Conservation (phyloP, 2,329 filamentous ascomycete genomes). For the Stagonosporopsis tanaceti region DNA sequence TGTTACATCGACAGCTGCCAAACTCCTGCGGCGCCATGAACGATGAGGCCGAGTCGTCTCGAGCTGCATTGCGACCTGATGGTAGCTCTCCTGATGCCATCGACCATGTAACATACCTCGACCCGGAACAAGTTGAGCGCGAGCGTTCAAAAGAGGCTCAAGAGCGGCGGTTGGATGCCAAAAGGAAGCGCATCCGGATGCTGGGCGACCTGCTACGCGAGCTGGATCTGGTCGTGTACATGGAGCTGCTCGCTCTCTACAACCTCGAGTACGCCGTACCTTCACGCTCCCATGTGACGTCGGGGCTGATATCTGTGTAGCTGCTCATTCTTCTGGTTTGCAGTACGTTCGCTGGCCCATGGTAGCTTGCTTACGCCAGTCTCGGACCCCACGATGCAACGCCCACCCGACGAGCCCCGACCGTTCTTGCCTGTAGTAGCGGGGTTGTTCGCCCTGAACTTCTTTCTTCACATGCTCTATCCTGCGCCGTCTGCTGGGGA, state of each 20-base stretch:
- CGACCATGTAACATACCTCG: slow-evolving; percentile 22
- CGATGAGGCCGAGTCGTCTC: slow-evolving; percentile 50
- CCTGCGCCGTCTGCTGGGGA: slow-evolving; percentile 55
- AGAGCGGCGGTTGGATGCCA: slow-evolving; percentile 44
- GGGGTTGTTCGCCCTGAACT: slow-evolving; percentile 63
- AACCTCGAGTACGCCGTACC: slow-evolving; percentile 65
- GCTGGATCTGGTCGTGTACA: slow-evolving; percentile 67
- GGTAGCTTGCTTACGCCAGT: slow-evolving; percentile 67
- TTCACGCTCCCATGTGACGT: slow-evolving; percentile 2
- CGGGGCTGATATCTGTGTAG: slow-evolving; percentile 44
- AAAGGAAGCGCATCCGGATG: slow-evolving; percentile 46
- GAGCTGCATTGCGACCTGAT: slow-evolving; percentile 34
- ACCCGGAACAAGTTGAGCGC: slow-evolving; percentile 32
- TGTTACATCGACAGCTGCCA: slow-evolving; percentile 21
- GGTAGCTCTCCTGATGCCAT: slow-evolving; percentile 25
- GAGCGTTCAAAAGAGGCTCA: slow-evolving; percentile 30
- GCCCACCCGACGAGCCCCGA: slow-evolving; percentile 59
- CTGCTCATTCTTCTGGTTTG: slow-evolving; percentile 66
- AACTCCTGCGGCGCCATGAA: slow-evolving; percentile 46
- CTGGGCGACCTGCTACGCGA: slow-evolving; percentile 65
- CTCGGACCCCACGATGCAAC: slow-evolving; percentile 55
- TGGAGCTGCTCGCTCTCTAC: slow-evolving; percentile 68
- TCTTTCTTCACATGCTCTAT: slow-evolving; percentile 60
- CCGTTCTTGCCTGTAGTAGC: slow-evolving; percentile 63
- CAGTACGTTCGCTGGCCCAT: slow-evolving; percentile 63